Percentiles rank a stretch among this genome's conserved stretches.
Evolutionary conservation across 371 early-diverging fungal genomes (phyloP).

Genomic region (Parasitella parasitica): DNA sequence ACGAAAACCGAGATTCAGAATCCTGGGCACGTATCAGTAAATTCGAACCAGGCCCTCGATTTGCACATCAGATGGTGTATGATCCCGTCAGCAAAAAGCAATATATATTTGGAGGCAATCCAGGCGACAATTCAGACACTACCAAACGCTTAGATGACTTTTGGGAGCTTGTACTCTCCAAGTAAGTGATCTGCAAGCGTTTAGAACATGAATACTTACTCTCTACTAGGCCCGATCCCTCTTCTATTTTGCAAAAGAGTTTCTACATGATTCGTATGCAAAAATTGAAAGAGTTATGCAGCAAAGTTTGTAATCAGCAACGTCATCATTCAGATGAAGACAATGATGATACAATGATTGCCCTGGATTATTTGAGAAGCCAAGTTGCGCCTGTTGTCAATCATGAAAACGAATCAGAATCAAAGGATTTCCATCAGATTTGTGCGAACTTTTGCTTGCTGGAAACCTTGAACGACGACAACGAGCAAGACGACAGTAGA

Average conservation of each 20-base stretch:
- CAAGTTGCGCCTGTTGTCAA: conserved; percentile 67
- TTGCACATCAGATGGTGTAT: conserved; percentile 87
- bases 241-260: conserved; percentile 60
- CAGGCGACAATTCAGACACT: conserved; percentile 59
- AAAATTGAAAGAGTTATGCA: conserved; percentile 67
- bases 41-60: conserved; percentile 76
- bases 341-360: conserved; percentile 33
- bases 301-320: not conserved
- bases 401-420: conserved; percentile 62
- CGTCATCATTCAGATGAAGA: not conserved
- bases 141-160: conserved; percentile 78
- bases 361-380: conserved; percentile 69
- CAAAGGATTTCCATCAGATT: conserved; percentile 64
- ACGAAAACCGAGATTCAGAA: conserved; percentile 49
- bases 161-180: conserved; percentile 73
- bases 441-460: conserved; percentile 57
- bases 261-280: conserved; percentile 68
- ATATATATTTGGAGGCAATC: conserved; percentile 90
- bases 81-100: conserved; percentile 59
- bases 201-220: not conserved
- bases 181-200: conserved; percentile 39
- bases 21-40: conserved; percentile 45
- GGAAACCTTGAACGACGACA: not conserved
- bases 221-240: conserved; percentile 60
- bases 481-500: not conserved